phyloP scores from a whole-genome alignment of 2,329 filamentous ascomycete species.

The Hypoxylon sp. region DNA sequence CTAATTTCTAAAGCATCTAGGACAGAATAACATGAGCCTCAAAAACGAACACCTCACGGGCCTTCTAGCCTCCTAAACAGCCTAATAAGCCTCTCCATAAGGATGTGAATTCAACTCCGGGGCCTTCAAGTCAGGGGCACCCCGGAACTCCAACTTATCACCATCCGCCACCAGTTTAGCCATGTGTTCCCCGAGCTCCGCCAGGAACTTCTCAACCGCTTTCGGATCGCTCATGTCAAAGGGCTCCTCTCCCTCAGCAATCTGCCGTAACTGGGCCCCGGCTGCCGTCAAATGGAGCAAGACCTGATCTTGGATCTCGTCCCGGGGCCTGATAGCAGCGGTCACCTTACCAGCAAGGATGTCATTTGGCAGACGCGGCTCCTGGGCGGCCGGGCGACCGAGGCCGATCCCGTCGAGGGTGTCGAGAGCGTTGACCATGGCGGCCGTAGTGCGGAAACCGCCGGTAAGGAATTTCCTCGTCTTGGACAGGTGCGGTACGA shows the following conservation, averaged over 20 bases:
- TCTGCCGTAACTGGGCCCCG: constrained; percentile 61
- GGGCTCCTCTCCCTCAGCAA: constrained; percentile 46
- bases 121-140: constrained; percentile 44
- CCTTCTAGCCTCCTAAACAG: neutral
- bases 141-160: constrained; percentile 48
- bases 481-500: constrained; percentile 60
- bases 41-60: no score
- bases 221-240: constrained; percentile 46
- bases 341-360: constrained; percentile 61
- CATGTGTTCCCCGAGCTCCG: constrained; percentile 46
- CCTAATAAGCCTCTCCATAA: constrained; percentile 37
- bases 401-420: constrained; percentile 69
- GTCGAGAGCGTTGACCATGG: constrained; percentile 66
- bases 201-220: constrained; percentile 40
- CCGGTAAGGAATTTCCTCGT: constrained; percentile 68
- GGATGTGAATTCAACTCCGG: constrained; percentile 21
- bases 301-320: constrained; percentile 65
- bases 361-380: constrained; percentile 59
- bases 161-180: constrained; percentile 47
- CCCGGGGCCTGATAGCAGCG: constrained; percentile 61
- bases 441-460: constrained; percentile 65
- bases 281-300: constrained; percentile 58
- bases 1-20: no score
- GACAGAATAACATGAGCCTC: no score
- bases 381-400: constrained; percentile 65